Evolutionary conservation across 495 filamentous ascomycete species (phyloP), one percentile per base, ranked within the genome.

Genomic region (Hypoxylon lenormandii): DNA sequence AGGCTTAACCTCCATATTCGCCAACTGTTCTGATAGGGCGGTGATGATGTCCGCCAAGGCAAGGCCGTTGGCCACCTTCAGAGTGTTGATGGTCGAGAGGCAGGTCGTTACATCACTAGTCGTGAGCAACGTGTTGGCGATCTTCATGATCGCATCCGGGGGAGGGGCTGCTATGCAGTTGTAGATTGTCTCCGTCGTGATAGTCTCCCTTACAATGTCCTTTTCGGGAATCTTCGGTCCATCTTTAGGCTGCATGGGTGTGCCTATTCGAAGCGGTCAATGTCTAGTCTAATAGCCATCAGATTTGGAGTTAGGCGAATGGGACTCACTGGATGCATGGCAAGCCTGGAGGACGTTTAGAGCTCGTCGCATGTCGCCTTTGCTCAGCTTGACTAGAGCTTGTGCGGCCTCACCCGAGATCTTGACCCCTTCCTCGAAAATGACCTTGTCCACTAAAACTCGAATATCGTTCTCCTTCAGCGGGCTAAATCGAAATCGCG

Each of bases 301-400:
- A 3, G 23, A n/a, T 13, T 7, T 33, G 28, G 21, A 26, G 50
- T 53, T 16, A 22, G 45, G 21, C 12, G 26, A 5, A 22, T 26
- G 33, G 38, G 72, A 80, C 84, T 76, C 88, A 89, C 92, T 95
- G 64, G 92, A 93, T 28, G 95, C 96, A 77, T 97, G 91, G 69
- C 96, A 98, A 11, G 96, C 96, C 78, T 98, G 96, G 4, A 98
- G 85, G 12, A 98, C 95, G 75, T 98, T 98, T 58, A 98, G 77
- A 0, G 95, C 95, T 42, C 96, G 84, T 60, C 96, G 86, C 95
- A 98, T 98, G 74, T 98, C 95, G 48, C 95, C 96, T 76, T 93
- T 93, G 79, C 92, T 96, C 51, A 99, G 83, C 63, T 80, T 88
- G 2, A 99, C 92, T 16, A 99, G 83, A 57, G 91, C 89, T 33